Percentiles rank a stretch among this genome's conserved stretches.
Evolutionary conservation across 2,329 filamentous ascomycete species (phyloP).

Genomic region (Incumbomyces delicatus): DNA sequence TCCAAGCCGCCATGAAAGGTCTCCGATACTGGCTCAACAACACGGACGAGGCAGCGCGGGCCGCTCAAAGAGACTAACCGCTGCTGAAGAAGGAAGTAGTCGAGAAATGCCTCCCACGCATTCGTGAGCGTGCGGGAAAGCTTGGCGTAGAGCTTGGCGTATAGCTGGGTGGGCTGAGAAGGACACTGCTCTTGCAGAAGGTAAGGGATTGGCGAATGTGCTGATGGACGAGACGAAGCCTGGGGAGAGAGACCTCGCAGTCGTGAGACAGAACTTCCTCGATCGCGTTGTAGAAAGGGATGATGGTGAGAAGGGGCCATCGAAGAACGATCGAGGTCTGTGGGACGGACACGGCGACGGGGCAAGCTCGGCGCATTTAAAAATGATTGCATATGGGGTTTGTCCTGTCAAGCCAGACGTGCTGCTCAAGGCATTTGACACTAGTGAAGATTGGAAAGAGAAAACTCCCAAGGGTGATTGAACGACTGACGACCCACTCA

Average conservation of each 20-base stretch:
- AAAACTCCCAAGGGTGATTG: no score
- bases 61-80: not conserved
- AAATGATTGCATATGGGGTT: not conserved
- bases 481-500: no score
- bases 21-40: not conserved
- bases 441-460: no score
- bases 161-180: not conserved
- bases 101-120: not conserved
- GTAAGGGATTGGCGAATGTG: constrained; percentile 2
- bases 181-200: not conserved
- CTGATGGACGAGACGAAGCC: not conserved
- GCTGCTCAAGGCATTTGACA: not conserved
- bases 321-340: not conserved
- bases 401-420: not conserved
- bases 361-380: not conserved
- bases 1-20: not conserved
- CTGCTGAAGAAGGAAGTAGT: constrained; percentile 6
- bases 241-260: not conserved
- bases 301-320: not conserved
- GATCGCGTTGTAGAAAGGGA: not conserved
- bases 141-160: not conserved
- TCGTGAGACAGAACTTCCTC: not conserved
- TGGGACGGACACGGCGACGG: not conserved
- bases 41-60: not conserved
- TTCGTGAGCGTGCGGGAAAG: not conserved